A percentile compares a stretch with the other conserved stretches of the same genome.
These are phyloP conservation scores for Starmerella bacillaris DNA, from an alignment of 805 yeast genomes.

Conservation along the genomic window DNA sequence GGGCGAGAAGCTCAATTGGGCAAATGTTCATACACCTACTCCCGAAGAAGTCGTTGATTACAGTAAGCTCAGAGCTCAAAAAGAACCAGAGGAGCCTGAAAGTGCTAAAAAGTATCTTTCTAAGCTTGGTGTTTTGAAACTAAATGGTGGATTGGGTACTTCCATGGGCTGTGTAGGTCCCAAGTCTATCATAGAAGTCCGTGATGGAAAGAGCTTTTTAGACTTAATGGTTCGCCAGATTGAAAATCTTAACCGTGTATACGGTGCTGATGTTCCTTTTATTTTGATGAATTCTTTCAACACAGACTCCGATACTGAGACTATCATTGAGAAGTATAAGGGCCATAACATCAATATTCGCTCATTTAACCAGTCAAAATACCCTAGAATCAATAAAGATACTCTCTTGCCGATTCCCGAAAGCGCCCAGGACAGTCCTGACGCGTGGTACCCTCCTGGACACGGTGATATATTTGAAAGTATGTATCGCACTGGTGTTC, in stretches of 20 bases:
- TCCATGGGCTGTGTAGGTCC: constrained; percentile 99
- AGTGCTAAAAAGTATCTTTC: constrained; percentile 31
- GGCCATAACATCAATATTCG: constrained; percentile 89
- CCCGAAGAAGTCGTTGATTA: constrained; percentile 80
- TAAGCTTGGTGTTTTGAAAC: constrained; percentile 84
- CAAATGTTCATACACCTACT: constrained; percentile 78
- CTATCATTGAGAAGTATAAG: constrained; percentile 87
- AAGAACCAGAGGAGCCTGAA: constrained; percentile 8
- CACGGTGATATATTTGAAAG: constrained; percentile 96
- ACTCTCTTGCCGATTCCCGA: constrained; percentile 91
- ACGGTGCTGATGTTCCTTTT: constrained; percentile 85
- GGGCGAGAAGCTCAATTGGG: constrained; percentile 80
- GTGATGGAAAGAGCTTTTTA: constrained; percentile 94
- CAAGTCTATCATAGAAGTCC: constrained; percentile 90
- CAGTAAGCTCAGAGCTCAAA: constrained; percentile 30
- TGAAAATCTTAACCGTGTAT: constrained; percentile 77
- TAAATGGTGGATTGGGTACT: constrained; percentile 97
- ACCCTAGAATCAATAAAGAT: constrained; percentile 89
- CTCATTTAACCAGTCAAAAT: constrained; percentile 95
- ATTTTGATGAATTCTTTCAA: constrained; percentile 96
- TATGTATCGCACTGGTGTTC: constrained; percentile 72
- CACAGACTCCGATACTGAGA: constrained; percentile 88
- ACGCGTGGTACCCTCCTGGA: constrained; percentile 98
- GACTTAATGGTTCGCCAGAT: constrained; percentile 94
- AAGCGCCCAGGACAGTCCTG: constrained; percentile 48